A percentile compares a stretch with the other conserved stretches of the same genome.
Conservation (phyloP, 306 rosid species). For the Hippophae rhamnoides region DNA sequence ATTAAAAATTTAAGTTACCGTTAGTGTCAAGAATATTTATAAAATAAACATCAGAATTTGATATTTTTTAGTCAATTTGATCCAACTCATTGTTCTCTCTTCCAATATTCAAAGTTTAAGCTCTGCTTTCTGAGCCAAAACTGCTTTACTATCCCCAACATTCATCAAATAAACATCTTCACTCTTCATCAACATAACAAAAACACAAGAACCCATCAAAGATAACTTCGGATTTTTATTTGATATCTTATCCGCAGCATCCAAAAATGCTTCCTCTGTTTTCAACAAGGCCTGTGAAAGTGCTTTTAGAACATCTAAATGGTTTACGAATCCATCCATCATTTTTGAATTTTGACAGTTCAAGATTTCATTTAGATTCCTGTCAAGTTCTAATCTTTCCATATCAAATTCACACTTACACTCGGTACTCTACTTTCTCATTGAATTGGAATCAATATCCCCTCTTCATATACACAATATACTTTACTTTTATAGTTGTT, state of each 20-base stretch:
- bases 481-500: no score
- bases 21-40: no score
- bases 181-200: conserved; percentile 78
- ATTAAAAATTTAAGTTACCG: no score
- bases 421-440: conserved; percentile 7
- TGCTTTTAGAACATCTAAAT: conserved; percentile 41
- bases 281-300: conserved; percentile 53
- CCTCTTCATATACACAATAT: no score
- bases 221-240: conserved; percentile 55
- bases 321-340: conserved; percentile 12
- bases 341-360: conserved; percentile 7
- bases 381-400: conserved; percentile 25
- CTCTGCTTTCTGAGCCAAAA: conserved; percentile 39
- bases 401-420: conserved; percentile 29
- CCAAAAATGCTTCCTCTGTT: conserved; percentile 51
- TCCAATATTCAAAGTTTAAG: conserved; percentile 9
- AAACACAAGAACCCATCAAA: conserved; percentile 86
- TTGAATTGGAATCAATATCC: conserved; percentile 7
- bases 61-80: conserved; percentile 25
- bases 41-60: conserved; percentile 11
- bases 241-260: conserved; percentile 37
- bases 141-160: conserved; percentile 73
- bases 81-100: conserved; percentile 15
- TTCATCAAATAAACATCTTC: conserved; percentile 82
- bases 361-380: conserved; percentile 3